Base-by-base conservation (phyloP, 192 early-diverging fungal genomes). In the Umbelopsis vinacea region DNA sequence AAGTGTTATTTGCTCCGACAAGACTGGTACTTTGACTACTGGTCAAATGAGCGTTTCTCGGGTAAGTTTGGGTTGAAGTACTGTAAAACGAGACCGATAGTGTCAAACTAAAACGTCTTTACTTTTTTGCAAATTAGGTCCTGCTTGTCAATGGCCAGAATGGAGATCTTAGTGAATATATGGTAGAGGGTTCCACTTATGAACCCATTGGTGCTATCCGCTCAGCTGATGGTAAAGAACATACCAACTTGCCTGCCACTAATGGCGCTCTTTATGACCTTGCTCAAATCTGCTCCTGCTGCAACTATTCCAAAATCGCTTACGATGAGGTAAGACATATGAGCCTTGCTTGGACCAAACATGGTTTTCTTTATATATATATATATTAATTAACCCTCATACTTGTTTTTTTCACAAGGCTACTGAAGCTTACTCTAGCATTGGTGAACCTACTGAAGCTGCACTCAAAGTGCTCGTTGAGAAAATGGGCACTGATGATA, bases 401-500 rank as follows among this genome's bases (percentile, higher is more conserved):
- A n/a, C n/a, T n/a, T n/a, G n/a, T n/a, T n/a, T n/a, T n/a, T n/a
- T 29, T 29, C 29, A 50, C 11, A 17, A 53, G 78, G 46, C 71
- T 2, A 55, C 76, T 26, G 87, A 89, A 50, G 19, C 77, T 15
- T 95, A 94, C 82, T 66, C 72, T 50, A 92, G 91, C 77, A 87
- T 96, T 72, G 98, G 98, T 66, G 98, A 99, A 85, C 97, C 98
- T 3, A 99, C 98, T 47, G 98, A 99, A 83, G 98, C 96, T 14
- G 98, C 98, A 29, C 86, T 99, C 67, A 91, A 91, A 67, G 92
- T 94, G 22, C 87, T 98, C 63, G 96, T 92, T 12, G 98, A 98
- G 83, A 98, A 97, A 83, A 73, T 98, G 55, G 93, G 92, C 55
- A 93, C 95, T 8, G 84, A 90, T 69, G 88, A 93, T 74, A 46